A percentile compares a stretch with the other conserved stretches of the same genome.
These are phyloP conservation scores for Tylopilus orsonianus DNA, from an alignment of 1,284 basidiomycete species.

Conservation along the genomic window DNA sequence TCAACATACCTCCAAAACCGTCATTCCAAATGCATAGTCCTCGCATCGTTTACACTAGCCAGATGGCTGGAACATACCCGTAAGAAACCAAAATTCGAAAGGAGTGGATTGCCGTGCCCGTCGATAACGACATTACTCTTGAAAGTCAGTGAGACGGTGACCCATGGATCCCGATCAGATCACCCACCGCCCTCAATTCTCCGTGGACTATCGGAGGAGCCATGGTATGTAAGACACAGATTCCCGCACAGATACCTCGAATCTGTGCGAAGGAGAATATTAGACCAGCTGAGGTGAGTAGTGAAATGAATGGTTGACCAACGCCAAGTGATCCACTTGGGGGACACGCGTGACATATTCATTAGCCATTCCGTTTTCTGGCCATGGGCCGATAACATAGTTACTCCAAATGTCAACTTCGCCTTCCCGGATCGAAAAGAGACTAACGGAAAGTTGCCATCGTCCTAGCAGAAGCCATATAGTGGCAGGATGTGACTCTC, in stretches of 20 bases:
- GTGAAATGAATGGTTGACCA: neutral
- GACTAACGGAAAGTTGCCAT: neutral
- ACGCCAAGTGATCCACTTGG: neutral
- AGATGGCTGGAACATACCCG: neutral
- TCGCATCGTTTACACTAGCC: neutral
- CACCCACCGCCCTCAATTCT: neutral
- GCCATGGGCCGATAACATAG: neutral
- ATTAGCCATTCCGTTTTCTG: neutral
- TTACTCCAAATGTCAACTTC: neutral
- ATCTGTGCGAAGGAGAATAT: neutral
- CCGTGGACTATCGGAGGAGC: neutral
- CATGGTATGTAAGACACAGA: neutral
- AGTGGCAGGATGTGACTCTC: neutral
- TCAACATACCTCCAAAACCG: neutral
- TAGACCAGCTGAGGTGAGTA: neutral
- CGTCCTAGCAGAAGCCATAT: neutral
- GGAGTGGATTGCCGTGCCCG: neutral
- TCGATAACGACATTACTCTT: neutral
- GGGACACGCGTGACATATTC: neutral
- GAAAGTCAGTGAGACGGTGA: neutral
- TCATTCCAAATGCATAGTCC: neutral
- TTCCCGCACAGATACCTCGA: neutral
- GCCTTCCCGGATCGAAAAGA: neutral
- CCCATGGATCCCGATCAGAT: neutral
- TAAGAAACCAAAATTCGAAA: neutral